These are phyloP conservation scores for Magnaporthiopsis incrustans DNA, from an alignment of 2,329 filamentous ascomycete species.

Conservation along the genomic window DNA sequence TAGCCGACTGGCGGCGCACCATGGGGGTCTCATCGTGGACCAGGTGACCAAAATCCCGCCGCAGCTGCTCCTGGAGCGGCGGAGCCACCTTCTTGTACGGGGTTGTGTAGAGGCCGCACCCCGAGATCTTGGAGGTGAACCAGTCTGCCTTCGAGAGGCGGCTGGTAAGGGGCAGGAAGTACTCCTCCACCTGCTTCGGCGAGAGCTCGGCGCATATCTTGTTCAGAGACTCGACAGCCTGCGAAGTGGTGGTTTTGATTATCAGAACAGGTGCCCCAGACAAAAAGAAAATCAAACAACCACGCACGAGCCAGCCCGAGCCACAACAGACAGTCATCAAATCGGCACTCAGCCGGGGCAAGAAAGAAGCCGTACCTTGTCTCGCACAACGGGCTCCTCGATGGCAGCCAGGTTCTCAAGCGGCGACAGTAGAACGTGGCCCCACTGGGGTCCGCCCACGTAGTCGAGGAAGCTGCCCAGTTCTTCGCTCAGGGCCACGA, in stretches of 20 bases:
- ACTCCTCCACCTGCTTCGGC: conserved; percentile 87
- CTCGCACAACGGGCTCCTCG: conserved; percentile 92
- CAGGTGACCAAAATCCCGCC: conserved; percentile 84
- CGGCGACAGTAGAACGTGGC: conserved; percentile 91
- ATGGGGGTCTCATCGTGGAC: conserved; percentile 99
- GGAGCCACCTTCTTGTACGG: conserved; percentile 89
- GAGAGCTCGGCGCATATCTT: conserved; percentile 96
- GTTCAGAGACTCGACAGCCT: conserved; percentile 98
- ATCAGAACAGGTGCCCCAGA: neutral
- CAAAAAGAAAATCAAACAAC: neutral
- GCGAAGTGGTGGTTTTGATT: conserved; percentile 9
- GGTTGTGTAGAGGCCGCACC: conserved; percentile 86
- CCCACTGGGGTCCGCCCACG: conserved; percentile 87
- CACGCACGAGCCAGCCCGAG: neutral
- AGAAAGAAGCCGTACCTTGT: conserved; percentile 62
- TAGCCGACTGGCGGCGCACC: conserved; percentile 94
- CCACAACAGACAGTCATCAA: neutral
- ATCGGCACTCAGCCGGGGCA: neutral
- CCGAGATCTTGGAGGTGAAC: conserved; percentile 99
- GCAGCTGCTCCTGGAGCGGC: conserved; percentile 80
- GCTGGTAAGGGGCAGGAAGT: conserved; percentile 91
- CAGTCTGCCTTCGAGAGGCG: conserved; percentile 98
- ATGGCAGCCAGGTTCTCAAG: conserved; percentile 97
- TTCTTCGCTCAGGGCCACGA: conserved; percentile 95
- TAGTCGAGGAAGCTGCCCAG: conserved; percentile 96